A percentile compares a stretch with the other conserved stretches of the same genome.
phyloP scores from a whole-genome alignment of 31 red algal species.

The Pterothamnion heteromorphum region DNA sequence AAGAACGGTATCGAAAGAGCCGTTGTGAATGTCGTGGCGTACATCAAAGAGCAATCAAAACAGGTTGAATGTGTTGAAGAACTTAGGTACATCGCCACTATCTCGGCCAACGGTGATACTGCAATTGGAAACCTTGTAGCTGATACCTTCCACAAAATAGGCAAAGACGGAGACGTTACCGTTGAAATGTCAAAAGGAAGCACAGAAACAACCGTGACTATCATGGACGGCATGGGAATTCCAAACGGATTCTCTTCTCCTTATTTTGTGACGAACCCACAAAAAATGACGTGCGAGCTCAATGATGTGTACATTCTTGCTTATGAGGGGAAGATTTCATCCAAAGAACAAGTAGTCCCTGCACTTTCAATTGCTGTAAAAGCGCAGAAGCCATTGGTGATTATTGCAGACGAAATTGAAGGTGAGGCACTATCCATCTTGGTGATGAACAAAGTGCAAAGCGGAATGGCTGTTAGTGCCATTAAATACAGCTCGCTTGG shows the following conservation, averaged over 20 bases:
- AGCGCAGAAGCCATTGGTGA: constrained; percentile 81
- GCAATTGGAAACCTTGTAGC: constrained; percentile 81
- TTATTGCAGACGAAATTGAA: constrained; percentile 99
- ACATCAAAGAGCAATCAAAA: constrained; percentile 40
- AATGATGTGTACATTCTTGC: constrained; percentile 68
- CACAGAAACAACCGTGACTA: constrained; percentile 69
- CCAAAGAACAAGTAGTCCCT: constrained; percentile 67
- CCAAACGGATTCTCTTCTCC: constrained; percentile 93
- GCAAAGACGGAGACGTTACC: constrained; percentile 83
- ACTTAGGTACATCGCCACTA: constrained; percentile 79
- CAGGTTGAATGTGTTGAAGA: constrained; percentile 50
- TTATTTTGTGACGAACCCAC: constrained; percentile 89
- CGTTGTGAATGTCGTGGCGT: constrained; percentile 37
- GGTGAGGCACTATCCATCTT: constrained; percentile 95
- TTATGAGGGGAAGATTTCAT: constrained; percentile 78
- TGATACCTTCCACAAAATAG: constrained; percentile 95
- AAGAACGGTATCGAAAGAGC: constrained; percentile 66
- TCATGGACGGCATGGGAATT: constrained; percentile 96
- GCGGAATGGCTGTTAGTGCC: constrained; percentile 88
- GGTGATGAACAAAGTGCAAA: constrained; percentile 93
- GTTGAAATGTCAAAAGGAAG: constrained; percentile 73
- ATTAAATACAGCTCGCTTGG: constrained; percentile 96
- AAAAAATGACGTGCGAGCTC: constrained; percentile 66
- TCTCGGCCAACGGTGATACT: constrained; percentile 90
- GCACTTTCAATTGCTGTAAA: constrained; percentile 81